phyloP scores from a whole-genome alignment of 2,329 filamentous ascomycete genomes.

The Penicillium sp. region DNA sequence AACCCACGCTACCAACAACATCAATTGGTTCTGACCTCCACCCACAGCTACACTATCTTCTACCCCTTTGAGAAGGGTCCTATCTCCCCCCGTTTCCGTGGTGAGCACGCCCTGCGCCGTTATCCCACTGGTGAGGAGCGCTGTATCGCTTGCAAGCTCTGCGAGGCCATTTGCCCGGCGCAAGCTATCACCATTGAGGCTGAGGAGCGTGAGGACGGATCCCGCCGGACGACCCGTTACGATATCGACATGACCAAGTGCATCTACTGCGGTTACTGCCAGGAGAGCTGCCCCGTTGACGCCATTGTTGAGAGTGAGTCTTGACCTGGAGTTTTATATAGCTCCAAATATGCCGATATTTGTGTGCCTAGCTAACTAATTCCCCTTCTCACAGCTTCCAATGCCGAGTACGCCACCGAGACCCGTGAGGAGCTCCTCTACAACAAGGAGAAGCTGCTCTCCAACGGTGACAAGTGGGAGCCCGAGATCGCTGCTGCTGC shows the following conservation, averaged over 20 bases:
- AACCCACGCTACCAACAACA: not conserved
- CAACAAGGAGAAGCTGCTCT: slow-evolving; percentile 92
- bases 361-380: slow-evolving; percentile 8
- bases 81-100: slow-evolving; percentile 96
- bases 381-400: slow-evolving; percentile 54
- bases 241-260: slow-evolving; percentile 99
- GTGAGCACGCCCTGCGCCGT: slow-evolving; percentile 92
- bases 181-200: slow-evolving; percentile 99
- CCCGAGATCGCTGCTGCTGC: slow-evolving; percentile 91
- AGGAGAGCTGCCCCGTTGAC: slow-evolving; percentile 97
- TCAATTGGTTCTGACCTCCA: slow-evolving; percentile 7
- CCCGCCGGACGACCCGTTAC: slow-evolving; percentile 91
- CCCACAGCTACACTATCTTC: slow-evolving; percentile 88
- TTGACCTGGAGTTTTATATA: slow-evolving; percentile 17
- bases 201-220: slow-evolving; percentile 95
- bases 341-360: not conserved
- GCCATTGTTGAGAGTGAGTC: slow-evolving; percentile 75
- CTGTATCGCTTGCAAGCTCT: slow-evolving; percentile 99
- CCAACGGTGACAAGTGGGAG: slow-evolving; percentile 97
- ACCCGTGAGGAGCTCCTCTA: slow-evolving; percentile 92
- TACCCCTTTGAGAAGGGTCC: slow-evolving; percentile 99
- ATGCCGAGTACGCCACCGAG: slow-evolving; percentile 74
- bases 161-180: slow-evolving; percentile 96
- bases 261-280: slow-evolving; percentile 99
- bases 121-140: slow-evolving; percentile 98